These are phyloP conservation scores for Trichoderma endophyticum DNA, from an alignment of 2,329 filamentous ascomycete species.

Conservation along the genomic window DNA sequence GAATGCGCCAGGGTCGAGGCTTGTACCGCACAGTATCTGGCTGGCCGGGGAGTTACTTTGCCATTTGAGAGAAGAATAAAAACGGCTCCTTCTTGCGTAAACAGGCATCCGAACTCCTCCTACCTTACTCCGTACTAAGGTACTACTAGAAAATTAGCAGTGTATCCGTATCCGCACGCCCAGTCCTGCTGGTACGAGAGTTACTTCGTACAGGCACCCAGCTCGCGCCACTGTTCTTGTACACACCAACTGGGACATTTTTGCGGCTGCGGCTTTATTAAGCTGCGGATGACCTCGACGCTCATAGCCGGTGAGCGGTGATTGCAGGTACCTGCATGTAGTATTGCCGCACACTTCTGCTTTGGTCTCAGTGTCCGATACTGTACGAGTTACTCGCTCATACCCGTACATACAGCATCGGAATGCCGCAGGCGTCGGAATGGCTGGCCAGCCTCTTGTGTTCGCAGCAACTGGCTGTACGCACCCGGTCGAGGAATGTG, in stretches of 20 bases:
- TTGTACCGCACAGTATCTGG: slow-evolving; percentile 7
- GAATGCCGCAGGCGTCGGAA: slow-evolving; percentile 12
- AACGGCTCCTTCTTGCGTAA: neutral
- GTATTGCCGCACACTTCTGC: neutral
- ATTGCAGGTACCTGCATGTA: neutral
- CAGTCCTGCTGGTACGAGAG: neutral
- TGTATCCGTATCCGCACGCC: neutral
- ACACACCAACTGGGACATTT: neutral
- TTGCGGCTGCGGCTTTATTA: neutral
- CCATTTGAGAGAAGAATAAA: neutral
- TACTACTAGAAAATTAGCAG: neutral
- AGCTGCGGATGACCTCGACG: neutral
- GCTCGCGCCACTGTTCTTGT: neutral
- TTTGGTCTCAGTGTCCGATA: neutral
- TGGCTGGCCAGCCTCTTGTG: neutral
- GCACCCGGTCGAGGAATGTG: neutral
- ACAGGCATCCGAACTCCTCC: neutral
- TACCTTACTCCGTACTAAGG: no score
- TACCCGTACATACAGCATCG: neutral
- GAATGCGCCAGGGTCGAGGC: slow-evolving; percentile 1
- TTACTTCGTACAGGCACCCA: neutral
- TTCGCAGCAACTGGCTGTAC: neutral
- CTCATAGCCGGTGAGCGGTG: neutral
- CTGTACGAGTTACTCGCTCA: neutral
- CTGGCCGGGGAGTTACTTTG: neutral